These are phyloP conservation scores for Teratosphaeriaceae sp. DNA, from an alignment of 2,329 filamentous ascomycete genomes.

Conservation along the genomic window DNA sequence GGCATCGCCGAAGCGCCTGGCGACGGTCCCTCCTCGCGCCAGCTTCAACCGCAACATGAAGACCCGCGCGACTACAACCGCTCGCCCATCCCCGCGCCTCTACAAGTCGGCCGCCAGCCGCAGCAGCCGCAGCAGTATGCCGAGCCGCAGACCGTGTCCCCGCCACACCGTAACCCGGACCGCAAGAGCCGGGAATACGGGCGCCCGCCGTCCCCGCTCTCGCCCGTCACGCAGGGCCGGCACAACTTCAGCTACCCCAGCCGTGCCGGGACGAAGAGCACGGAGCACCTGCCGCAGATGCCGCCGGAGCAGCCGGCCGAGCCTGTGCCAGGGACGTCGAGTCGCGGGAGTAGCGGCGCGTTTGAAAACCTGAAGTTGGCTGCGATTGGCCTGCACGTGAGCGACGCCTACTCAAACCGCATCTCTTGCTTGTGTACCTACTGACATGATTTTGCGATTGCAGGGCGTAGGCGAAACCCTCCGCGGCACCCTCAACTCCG, in stretches of 20 bases:
- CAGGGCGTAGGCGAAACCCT: conserved; percentile 30
- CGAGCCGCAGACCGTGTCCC: neutral
- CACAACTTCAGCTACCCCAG: conserved; percentile 10
- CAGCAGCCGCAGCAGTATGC: no score
- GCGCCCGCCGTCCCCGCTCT: neutral
- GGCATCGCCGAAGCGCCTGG: conserved; percentile 11
- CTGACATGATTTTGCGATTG: neutral
- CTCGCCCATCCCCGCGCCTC: neutral
- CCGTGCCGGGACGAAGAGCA: neutral
- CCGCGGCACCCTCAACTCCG: conserved; percentile 26
- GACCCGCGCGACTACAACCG: neutral
- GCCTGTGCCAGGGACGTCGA: no score
- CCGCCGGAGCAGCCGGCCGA: neutral
- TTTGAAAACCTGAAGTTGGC: conserved; percentile 23
- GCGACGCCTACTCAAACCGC: no score
- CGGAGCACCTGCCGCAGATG: neutral
- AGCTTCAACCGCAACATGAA: neutral
- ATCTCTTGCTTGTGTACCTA: no score
- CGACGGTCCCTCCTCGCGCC: conserved; percentile 5
- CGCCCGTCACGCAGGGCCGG: neutral
- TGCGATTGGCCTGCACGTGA: conserved; percentile 26
- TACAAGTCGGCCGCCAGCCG: neutral
- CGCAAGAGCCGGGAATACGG: conserved; percentile 8
- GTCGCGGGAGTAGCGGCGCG: conserved; percentile 1
- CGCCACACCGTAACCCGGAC: conserved; percentile 7